Evolutionary conservation across 192 early-diverging fungal genomes (phyloP).

Genomic region (Diversispora epigaea): DNA sequence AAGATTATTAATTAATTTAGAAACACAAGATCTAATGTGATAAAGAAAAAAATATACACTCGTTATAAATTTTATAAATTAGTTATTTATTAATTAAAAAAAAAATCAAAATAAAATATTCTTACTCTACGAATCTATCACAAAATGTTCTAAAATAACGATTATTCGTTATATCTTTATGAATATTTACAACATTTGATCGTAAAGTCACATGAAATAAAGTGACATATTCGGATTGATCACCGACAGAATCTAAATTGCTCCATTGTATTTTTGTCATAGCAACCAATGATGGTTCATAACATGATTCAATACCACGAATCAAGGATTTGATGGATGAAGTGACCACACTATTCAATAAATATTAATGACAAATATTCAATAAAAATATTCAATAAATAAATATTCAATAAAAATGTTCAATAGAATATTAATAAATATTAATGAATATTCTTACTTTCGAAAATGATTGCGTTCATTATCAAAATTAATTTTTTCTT

Average conservation of each 20-base stretch:
- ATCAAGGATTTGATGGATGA: slow-evolving; percentile 68
- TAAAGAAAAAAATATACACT: neutral
- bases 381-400: too few species aligned
- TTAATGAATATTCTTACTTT: slow-evolving; percentile 47
- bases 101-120: slow-evolving; percentile 8
- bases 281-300: slow-evolving; percentile 65
- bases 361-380: neutral
- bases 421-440: slow-evolving; percentile 2
- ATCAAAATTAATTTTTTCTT: slow-evolving; percentile 69
- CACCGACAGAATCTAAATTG: slow-evolving; percentile 82
- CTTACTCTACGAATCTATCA: slow-evolving; percentile 90
- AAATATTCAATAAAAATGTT: neutral
- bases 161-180: slow-evolving; percentile 62
- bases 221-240: slow-evolving; percentile 88
- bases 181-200: slow-evolving; percentile 55
- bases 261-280: slow-evolving; percentile 84
- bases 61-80: neutral
- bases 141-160: slow-evolving; percentile 86
- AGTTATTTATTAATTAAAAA: slow-evolving; percentile 1
- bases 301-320: slow-evolving; percentile 59
- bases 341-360: slow-evolving; percentile 53
- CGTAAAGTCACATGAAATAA: slow-evolving; percentile 61
- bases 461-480: slow-evolving; percentile 78
- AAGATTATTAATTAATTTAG: slow-evolving; percentile 68
- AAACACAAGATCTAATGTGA: slow-evolving; percentile 62